These are phyloP conservation scores for Trypanosomatidae sp. DNA, from an alignment of 208 protist genomes.

Conservation along the genomic window DNA sequence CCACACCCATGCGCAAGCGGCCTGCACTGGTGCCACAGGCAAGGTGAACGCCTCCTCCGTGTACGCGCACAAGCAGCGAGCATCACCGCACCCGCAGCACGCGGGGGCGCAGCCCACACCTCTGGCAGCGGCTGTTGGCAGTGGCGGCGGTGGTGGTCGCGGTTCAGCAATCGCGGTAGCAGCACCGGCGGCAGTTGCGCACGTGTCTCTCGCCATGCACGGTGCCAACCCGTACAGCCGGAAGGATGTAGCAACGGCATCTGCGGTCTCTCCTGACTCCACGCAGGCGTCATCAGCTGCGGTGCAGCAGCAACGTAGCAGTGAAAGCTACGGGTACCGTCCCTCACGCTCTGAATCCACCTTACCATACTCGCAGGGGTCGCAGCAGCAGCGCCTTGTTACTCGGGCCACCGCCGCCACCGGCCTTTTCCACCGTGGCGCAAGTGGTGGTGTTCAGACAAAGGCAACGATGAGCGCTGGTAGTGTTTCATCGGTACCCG, in stretches of 20 bases:
- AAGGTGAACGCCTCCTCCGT: neutral
- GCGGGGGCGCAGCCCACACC: neutral
- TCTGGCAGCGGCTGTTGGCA: neutral
- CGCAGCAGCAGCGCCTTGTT: constrained; percentile 8
- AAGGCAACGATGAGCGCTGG: neutral
- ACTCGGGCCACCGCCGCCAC: neutral
- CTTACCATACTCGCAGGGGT: neutral
- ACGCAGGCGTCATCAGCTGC: neutral
- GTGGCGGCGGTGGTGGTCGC: neutral
- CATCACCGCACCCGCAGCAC: neutral
- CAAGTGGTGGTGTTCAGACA: too few relatives aligned
- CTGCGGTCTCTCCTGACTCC: neutral
- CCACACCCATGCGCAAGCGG: neutral
- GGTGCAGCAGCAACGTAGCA: neutral
- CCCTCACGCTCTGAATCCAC: neutral
- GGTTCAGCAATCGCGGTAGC: neutral
- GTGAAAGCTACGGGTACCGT: constrained; percentile 3
- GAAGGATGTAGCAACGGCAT: too few relatives aligned
- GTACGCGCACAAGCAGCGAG: neutral
- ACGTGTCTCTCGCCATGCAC: neutral
- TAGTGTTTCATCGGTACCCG: neutral
- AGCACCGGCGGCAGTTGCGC: neutral
- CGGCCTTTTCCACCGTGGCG: neutral
- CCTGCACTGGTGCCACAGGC: neutral
- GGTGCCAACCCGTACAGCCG: neutral